Conservation (phyloP, 257 asterid genomes). For the Leptodermis oblonga region DNA sequence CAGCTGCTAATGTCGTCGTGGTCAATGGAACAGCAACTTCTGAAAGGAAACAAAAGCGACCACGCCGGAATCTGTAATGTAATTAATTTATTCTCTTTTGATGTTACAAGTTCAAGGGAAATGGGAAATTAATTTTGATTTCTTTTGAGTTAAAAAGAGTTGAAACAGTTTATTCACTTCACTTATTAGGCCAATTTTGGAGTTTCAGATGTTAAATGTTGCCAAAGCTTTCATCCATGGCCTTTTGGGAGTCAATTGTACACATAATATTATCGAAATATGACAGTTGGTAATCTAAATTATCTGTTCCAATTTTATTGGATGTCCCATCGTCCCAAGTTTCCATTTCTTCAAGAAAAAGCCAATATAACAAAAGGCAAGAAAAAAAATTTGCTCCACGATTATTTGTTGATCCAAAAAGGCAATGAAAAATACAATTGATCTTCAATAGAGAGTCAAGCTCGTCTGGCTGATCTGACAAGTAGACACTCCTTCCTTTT, state of each 20-base stretch:
- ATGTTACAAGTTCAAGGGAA: neutral
- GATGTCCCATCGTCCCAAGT: too few relatives aligned
- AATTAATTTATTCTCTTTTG: neutral
- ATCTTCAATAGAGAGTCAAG: too few relatives aligned
- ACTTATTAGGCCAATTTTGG: neutral
- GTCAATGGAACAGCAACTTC: slow-evolving; percentile 2
- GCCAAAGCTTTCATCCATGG: neutral
- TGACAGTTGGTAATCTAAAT: too few relatives aligned
- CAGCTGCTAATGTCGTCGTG: neutral
- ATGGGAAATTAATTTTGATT: neutral
- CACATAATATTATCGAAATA: neutral
- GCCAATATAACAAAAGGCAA: too few relatives aligned
- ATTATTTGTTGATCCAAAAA: too few relatives aligned
- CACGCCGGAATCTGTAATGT: neutral
- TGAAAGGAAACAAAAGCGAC: neutral
- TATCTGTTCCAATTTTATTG: too few relatives aligned
- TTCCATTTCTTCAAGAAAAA: too few relatives aligned
- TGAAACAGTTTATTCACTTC: too few relatives aligned
- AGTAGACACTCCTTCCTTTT: too few relatives aligned
- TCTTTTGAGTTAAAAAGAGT: neutral
- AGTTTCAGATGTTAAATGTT: neutral
- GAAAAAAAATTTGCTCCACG: too few relatives aligned
- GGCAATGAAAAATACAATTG: too few relatives aligned
- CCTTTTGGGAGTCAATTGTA: neutral
- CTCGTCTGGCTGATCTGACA: too few relatives aligned